These are phyloP conservation scores for Podaxis sp. DNA, from an alignment of 768 basidiomycete genomes.

Conservation along the genomic window DNA sequence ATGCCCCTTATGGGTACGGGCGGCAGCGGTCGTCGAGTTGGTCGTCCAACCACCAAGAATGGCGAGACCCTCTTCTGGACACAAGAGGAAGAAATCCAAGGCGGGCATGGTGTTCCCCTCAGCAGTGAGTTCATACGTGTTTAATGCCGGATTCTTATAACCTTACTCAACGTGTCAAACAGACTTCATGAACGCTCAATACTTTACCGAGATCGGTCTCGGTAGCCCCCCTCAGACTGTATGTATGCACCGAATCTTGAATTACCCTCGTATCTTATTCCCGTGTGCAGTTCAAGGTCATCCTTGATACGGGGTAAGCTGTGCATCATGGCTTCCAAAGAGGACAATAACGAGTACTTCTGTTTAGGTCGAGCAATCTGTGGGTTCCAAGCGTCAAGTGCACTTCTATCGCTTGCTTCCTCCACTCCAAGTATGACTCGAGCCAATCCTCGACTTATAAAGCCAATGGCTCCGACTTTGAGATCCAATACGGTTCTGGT, in stretches of 20 bases:
- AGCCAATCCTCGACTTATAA: conserved; percentile 79
- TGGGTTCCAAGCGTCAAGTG: conserved; percentile 88
- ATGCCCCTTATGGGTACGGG: conserved; percentile 73
- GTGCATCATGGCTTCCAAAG: background rate
- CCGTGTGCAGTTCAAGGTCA: conserved; percentile 76
- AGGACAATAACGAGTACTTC: background rate
- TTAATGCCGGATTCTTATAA: background rate
- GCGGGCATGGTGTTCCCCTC: conserved; percentile 86
- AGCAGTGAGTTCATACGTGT: conserved; percentile 60
- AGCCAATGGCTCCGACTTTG: conserved; percentile 84
- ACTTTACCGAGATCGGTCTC: conserved; percentile 83
- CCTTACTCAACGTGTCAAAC: conserved; percentile 9
- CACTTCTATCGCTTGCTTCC: conserved; percentile 89
- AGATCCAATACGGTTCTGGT: conserved; percentile 93
- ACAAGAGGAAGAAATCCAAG: conserved; percentile 63
- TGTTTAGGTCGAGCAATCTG: conserved; percentile 76
- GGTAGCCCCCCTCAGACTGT: conserved; percentile 84
- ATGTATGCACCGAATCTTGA: conserved; percentile 25
- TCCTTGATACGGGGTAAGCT: conserved; percentile 84
- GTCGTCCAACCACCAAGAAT: conserved; percentile 32
- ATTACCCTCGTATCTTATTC: conserved; percentile 6
- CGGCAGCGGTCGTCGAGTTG: conserved; percentile 64
- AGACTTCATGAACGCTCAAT: conserved; percentile 99
- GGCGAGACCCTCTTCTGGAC: conserved; percentile 76
- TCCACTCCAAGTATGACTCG: conserved; percentile 91